Base-by-base conservation (phyloP, 345 rosid genomes). In the Corymbia maculata region DNA sequence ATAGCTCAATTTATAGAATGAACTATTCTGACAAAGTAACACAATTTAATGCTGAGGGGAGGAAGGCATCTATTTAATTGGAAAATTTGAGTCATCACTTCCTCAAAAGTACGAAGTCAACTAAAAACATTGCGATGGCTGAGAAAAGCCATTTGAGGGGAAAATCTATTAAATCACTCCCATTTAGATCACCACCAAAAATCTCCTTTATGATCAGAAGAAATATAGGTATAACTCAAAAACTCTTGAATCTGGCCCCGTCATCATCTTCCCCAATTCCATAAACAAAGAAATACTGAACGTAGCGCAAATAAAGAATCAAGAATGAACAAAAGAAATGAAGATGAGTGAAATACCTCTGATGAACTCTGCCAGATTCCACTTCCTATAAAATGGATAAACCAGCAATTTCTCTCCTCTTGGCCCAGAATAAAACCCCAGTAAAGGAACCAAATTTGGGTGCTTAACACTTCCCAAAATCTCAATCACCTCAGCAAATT, bases 321-420 rank as follows among this genome's bases (percentile, higher is more conserved):
- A 21, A 42, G 49, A 85, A 85, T 2, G 26, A 85, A 10, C 21
- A 42, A 85, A 32, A 85, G 61, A 30, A 19, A 36, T 42, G 26
- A 36, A 85, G 59, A 85, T 51, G 61, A 30, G 42, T 7, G 26
- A 17, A 26, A 6, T 89, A 96, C 99, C 97, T 93, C 90, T 91
- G 68, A 96, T 93, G 92, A 95, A 96, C 85, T 94, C 94, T 50
- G 94, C 92, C 88, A 97, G 94, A 92, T 95, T 96, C 86, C 95
- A 97, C 86, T 92, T 95, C 90, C 86, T 86, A 75, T 92, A 94
- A 79, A 94, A 97, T 21, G 98, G 99, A 93, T 94, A 92, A 89
- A 97, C 92, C 86, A 97, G 93, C 88, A 97, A 99, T 95, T 97
- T 97, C 87, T 97, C 99, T 52, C 97, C 99, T 90, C 97, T 94